phyloP scores from a whole-genome alignment of 148 eudicot species.

The Rhododendron ovatum region DNA sequence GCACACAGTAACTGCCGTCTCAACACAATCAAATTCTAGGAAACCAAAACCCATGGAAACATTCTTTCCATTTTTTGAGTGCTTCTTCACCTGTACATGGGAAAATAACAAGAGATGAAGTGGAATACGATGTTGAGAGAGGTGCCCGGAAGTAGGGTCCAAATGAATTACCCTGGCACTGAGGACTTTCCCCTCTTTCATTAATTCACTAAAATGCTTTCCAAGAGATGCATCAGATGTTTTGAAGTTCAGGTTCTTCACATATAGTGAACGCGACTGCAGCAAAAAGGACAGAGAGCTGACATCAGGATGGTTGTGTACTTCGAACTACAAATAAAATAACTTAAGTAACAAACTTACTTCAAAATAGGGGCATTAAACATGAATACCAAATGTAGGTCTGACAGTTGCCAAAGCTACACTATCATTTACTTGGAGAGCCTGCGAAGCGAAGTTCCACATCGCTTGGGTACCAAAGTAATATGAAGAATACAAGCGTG shows the following conservation, averaged over 20 bases:
- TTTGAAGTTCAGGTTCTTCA: slow-evolving; percentile 92
- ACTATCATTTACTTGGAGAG: background rate
- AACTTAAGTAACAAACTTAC: background rate
- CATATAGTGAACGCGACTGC: slow-evolving; percentile 85
- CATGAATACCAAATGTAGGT: background rate
- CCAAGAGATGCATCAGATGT: slow-evolving; percentile 63
- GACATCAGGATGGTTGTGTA: background rate
- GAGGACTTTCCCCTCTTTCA: slow-evolving; percentile 61
- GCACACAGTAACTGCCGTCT: slow-evolving; percentile 69
- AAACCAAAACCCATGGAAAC: slow-evolving; percentile 92
- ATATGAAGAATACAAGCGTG: too few species aligned
- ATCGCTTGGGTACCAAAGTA: too few species aligned
- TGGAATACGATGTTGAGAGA: background rate
- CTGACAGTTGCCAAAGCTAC: background rate
- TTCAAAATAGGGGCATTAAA: background rate
- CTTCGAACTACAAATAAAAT: background rate
- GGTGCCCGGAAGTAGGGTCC: background rate
- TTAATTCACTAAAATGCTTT: slow-evolving; percentile 62
- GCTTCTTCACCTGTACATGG: slow-evolving; percentile 65
- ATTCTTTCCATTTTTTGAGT: slow-evolving; percentile 73
- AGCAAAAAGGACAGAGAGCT: slow-evolving; percentile 14
- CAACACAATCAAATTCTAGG: slow-evolving; percentile 80
- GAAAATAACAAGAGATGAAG: background rate
- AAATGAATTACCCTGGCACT: slow-evolving; percentile 67
- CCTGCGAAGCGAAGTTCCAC: too few species aligned